Evolutionary conservation across 2,329 filamentous ascomycete species (phyloP).

Genomic region (Geosmithia putterillii): DNA sequence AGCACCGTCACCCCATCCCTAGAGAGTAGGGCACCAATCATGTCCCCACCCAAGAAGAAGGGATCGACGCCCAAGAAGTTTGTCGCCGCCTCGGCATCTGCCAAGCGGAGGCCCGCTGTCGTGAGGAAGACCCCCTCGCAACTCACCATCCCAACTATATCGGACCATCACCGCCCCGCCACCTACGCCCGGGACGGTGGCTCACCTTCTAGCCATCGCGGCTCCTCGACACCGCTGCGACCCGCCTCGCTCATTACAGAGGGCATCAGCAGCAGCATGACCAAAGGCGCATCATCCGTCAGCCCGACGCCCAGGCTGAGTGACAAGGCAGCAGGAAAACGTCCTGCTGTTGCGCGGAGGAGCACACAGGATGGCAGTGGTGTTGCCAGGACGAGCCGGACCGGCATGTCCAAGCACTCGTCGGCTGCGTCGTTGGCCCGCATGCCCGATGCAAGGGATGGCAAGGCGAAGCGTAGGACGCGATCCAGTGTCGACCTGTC

Average conservation of each 20-base stretch:
- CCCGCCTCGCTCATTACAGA: constrained; percentile 15
- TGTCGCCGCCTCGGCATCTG: constrained; percentile 27
- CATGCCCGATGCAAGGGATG: background rate
- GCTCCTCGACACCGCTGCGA: constrained; percentile 10
- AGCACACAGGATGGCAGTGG: constrained; percentile 4
- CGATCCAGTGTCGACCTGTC: background rate
- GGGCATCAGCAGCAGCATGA: background rate
- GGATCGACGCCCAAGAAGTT: constrained; percentile 21
- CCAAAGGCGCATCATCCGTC: background rate
- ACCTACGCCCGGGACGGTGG: constrained; percentile 19
- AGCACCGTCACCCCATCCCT: constrained; percentile 21
- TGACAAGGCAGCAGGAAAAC: constrained; percentile 37
- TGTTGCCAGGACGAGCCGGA: background rate
- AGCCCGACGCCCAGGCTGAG: constrained; percentile 13
- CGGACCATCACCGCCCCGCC: constrained; percentile 18
- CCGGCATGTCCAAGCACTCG: background rate
- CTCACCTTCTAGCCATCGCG: constrained; percentile 10
- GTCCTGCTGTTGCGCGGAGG: constrained; percentile 16
- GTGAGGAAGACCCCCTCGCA: constrained; percentile 35
- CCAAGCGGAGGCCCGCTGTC: constrained; percentile 32
- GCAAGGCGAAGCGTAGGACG: background rate
- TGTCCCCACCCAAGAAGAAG: constrained; percentile 16
- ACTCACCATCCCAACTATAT: constrained; percentile 18
- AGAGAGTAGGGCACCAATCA: constrained; percentile 14
- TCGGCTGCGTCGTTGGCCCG: background rate